These are phyloP conservation scores for Colletotrichum aenigma DNA, from an alignment of 2,329 filamentous ascomycete species.

Conservation along the genomic window DNA sequence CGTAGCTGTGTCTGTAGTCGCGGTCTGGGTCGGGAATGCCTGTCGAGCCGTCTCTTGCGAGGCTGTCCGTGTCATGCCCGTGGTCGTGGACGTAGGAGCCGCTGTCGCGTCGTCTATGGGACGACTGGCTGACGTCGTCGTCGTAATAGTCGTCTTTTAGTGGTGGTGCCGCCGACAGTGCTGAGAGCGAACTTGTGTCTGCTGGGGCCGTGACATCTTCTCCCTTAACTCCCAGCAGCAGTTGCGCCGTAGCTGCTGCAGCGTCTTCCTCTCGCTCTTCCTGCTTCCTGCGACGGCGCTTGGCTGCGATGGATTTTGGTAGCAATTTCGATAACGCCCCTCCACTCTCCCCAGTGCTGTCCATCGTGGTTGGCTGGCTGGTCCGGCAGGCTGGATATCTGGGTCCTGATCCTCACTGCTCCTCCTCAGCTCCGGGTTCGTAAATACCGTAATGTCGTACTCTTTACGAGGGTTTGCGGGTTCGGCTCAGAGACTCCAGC, in stretches of 20 bases:
- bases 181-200: not conserved
- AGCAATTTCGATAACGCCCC: slow-evolving; percentile 52
- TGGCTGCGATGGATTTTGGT: slow-evolving; percentile 53
- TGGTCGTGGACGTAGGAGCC: slow-evolving; percentile 30
- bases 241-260: slow-evolving; percentile 24
- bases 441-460: slow-evolving; percentile 5
- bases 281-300: slow-evolving; percentile 53
- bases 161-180: slow-evolving; percentile 14
- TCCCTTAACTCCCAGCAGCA: slow-evolving; percentile 13
- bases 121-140: slow-evolving; percentile 32
- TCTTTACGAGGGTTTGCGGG: not conserved
- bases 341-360: slow-evolving; percentile 3
- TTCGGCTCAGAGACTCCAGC: not conserved
- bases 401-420: not conserved
- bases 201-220: slow-evolving; percentile 15
- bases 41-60: slow-evolving; percentile 7
- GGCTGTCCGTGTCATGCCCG: slow-evolving; percentile 27
- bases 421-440: not conserved
- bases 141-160: slow-evolving; percentile 28
- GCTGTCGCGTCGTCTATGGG: slow-evolving; percentile 42
- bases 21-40: slow-evolving; percentile 7
- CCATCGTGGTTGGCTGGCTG: not conserved
- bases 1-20: not conserved
- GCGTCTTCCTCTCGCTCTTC: slow-evolving; percentile 39
- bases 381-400: not conserved